Conservation (phyloP, 1,284 basidiomycete species). For the Leccinum pachyderme region DNA sequence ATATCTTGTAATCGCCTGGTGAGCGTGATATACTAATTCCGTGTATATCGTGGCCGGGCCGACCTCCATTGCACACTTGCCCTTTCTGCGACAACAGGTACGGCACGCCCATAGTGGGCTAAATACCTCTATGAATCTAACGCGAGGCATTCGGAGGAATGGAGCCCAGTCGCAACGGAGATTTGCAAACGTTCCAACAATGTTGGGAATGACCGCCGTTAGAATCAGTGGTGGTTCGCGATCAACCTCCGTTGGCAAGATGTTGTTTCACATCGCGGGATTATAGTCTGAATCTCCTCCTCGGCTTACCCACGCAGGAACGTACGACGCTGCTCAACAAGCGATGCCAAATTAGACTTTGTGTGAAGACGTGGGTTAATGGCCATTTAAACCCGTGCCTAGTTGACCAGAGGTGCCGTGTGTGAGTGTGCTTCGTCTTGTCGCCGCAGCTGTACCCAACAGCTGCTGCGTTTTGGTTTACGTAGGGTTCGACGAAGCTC, state of each 20-base stretch:
- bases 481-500: neutral
- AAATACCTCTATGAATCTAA: neutral
- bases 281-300: constrained; percentile 4
- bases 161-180: constrained; percentile 3
- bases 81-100: constrained; percentile 5
- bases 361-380: neutral
- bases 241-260: neutral
- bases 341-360: neutral
- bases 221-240: neutral
- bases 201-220: neutral
- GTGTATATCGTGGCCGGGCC: constrained; percentile 1
- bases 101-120: constrained; percentile 6
- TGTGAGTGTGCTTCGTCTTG: neutral
- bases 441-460: neutral
- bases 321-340: neutral
- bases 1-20: constrained; percentile 14
- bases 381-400: neutral
- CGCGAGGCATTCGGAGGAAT: constrained; percentile 7
- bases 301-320: constrained; percentile 13
- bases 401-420: neutral
- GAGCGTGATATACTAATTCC: constrained; percentile 6
- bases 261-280: constrained; percentile 9
- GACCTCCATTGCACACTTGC: constrained; percentile 24
- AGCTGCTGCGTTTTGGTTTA: neutral
- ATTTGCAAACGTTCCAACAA: constrained; percentile 3